A percentile compares a stretch with the other conserved stretches of the same genome.
These are phyloP conservation scores for Colletotrichum australisinense DNA, from an alignment of 2,329 filamentous ascomycete species.

Conservation along the genomic window DNA sequence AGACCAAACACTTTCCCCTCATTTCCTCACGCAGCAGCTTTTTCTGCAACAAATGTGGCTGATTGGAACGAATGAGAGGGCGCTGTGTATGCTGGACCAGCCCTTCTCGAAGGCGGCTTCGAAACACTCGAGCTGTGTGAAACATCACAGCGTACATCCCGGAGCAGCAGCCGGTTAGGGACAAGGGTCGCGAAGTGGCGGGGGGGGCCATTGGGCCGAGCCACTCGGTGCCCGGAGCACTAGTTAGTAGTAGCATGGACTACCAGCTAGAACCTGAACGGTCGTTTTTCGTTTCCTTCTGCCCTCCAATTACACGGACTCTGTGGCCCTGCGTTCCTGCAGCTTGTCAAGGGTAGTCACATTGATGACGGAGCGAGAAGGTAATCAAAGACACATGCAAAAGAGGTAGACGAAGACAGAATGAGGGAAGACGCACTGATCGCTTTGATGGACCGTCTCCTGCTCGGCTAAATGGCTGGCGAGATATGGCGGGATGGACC, in stretches of 20 bases:
- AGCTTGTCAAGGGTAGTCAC: not conserved
- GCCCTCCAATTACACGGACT: not conserved
- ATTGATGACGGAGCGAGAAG: not conserved
- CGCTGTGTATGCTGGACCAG: not conserved
- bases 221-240: not conserved
- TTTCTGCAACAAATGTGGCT: not conserved
- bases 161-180: slow-evolving; percentile 12
- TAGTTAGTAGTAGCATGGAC: not conserved
- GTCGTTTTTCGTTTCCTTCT: not conserved
- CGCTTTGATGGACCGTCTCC: not conserved
- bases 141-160: slow-evolving; percentile 31
- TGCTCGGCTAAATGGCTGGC: not conserved
- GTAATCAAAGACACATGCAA: not conserved
- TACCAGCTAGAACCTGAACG: not conserved
- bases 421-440: not conserved
- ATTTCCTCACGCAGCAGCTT: not conserved
- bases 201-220: slow-evolving; percentile 18
- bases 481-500: not conserved
- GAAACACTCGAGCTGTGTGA: slow-evolving; percentile 26
- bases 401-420: not conserved
- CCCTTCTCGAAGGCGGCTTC: slow-evolving; percentile 28
- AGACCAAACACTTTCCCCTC: not conserved
- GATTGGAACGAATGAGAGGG: not conserved
- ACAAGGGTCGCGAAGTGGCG: slow-evolving; percentile 19
- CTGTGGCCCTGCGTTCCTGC: not conserved